Evolutionary conservation across 306 rosid genomes (phyloP).

Genomic region (Phaseolus lunatus): DNA sequence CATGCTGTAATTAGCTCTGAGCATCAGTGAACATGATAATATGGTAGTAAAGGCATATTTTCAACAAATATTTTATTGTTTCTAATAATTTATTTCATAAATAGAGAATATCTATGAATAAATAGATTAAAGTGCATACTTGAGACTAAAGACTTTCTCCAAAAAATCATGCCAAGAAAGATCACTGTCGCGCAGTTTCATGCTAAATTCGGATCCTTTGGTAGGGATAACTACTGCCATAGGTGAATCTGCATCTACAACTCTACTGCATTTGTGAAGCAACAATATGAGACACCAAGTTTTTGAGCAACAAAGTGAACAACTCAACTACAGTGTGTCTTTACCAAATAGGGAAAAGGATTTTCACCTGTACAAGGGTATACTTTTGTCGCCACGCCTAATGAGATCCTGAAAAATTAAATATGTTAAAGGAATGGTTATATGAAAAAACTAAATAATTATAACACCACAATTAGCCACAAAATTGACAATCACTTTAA

Average conservation of each 20-base stretch:
- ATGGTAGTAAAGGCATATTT: background rate
- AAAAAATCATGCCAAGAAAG: slow-evolving; percentile 83
- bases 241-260: slow-evolving; percentile 86
- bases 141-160: slow-evolving; percentile 62
- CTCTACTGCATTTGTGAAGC: slow-evolving; percentile 75
- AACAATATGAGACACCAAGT: slow-evolving; percentile 45
- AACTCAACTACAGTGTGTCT: slow-evolving; percentile 22
- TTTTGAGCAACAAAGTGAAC: slow-evolving; percentile 36
- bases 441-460: slow-evolving; percentile 32
- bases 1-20: slow-evolving; percentile 30
- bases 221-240: slow-evolving; percentile 76
- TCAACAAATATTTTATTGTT: slow-evolving; percentile 22
- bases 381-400: slow-evolving; percentile 81
- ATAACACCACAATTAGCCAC: slow-evolving; percentile 12
- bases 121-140: slow-evolving; percentile 56
- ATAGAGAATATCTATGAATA: background rate
- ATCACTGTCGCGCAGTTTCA: slow-evolving; percentile 76
- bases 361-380: slow-evolving; percentile 88
- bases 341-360: slow-evolving; percentile 26
- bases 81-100: slow-evolving; percentile 14
- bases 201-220: slow-evolving; percentile 62
- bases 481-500: slow-evolving; percentile 13
- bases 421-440: background rate
- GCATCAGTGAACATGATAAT: slow-evolving; percentile 26
- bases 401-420: slow-evolving; percentile 74